These are phyloP conservation scores for Aegilops longissima DNA, from an alignment of 176 grass and related monocot species.

Conservation along the genomic window DNA sequence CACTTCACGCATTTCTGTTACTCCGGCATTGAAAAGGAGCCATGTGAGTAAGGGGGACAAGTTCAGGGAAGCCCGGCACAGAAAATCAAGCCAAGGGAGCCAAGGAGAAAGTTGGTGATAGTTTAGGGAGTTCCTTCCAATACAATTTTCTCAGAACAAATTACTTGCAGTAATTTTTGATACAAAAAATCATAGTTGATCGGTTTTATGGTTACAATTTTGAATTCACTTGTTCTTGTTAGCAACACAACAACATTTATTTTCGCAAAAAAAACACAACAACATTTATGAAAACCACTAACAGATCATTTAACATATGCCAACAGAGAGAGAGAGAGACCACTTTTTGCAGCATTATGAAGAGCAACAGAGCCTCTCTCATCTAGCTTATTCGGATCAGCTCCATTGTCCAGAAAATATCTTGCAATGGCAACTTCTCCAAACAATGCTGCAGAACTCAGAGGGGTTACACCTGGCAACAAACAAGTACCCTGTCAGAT, in stretches of 20 bases:
- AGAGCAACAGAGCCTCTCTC: conserved; percentile 13
- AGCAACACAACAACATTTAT: not conserved
- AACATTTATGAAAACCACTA: not conserved
- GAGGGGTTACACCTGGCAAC: conserved; percentile 35
- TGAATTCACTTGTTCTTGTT: not conserved
- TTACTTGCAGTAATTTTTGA: not conserved
- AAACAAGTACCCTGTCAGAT: conserved; percentile 1
- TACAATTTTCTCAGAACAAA: not conserved
- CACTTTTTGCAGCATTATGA: conserved; percentile 33
- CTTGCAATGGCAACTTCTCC: conserved; percentile 24
- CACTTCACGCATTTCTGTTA: not conserved
- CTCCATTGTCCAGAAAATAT: conserved; percentile 38
- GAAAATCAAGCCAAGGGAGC: not conserved
- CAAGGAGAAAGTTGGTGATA: not conserved
- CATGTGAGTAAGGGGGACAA: not conserved
- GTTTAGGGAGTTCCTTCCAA: not conserved
- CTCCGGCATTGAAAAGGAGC: not conserved
- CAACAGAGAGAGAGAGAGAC: not conserved
- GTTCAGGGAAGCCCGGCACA: not conserved
- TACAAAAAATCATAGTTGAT: not conserved
- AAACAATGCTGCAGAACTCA: conserved; percentile 28
- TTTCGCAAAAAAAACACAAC: not conserved
- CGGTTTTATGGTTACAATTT: not conserved
- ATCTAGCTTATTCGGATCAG: conserved; percentile 29
- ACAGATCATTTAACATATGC: not conserved